Percentiles rank a stretch among this genome's conserved stretches.
phyloP scores from a whole-genome alignment of 2,329 filamentous ascomycete genomes.

The Alternaria triticimaculans region DNA sequence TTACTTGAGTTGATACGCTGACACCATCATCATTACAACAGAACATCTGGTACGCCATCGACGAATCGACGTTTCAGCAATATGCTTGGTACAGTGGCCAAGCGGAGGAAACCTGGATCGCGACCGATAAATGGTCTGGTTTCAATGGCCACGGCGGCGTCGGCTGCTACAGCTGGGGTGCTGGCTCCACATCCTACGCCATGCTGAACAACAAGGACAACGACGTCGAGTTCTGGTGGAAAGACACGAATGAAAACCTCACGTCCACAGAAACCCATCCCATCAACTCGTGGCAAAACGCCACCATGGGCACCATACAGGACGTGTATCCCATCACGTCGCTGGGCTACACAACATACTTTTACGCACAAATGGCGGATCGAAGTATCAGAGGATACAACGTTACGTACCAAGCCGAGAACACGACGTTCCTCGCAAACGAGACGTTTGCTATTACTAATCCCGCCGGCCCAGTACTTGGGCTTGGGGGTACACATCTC shows the following conservation, averaged over 20 bases:
- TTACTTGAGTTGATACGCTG: not conserved
- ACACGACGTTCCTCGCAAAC: conserved; percentile 40
- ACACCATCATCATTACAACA: not conserved
- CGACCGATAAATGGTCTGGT: conserved; percentile 40
- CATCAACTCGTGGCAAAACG: conserved; percentile 50
- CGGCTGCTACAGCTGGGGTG: conserved; percentile 54
- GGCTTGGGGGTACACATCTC: conserved; percentile 50
- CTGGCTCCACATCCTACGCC: conserved; percentile 49
- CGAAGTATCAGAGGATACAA: conserved; percentile 50
- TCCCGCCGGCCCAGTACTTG: conserved; percentile 33
- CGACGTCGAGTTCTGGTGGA: conserved; percentile 53
- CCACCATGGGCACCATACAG: conserved; percentile 36
- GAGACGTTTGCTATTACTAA: conserved; percentile 45
- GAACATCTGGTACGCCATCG: conserved; percentile 54
- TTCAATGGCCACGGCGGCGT: conserved; percentile 55
- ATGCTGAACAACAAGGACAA: conserved; percentile 53
- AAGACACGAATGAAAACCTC: conserved; percentile 49
- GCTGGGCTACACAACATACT: conserved; percentile 52
- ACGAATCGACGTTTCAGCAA: conserved; percentile 50
- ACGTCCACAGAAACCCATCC: conserved; percentile 43
- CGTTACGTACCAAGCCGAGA: conserved; percentile 48
- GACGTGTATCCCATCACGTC: conserved; percentile 50
- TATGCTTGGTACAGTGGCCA: conserved; percentile 51
- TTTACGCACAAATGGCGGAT: conserved; percentile 51
- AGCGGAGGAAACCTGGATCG: conserved; percentile 42